These are phyloP conservation scores for Lepidium sativum DNA, from an alignment of 345 rosid genomes.

Conservation along the genomic window DNA sequence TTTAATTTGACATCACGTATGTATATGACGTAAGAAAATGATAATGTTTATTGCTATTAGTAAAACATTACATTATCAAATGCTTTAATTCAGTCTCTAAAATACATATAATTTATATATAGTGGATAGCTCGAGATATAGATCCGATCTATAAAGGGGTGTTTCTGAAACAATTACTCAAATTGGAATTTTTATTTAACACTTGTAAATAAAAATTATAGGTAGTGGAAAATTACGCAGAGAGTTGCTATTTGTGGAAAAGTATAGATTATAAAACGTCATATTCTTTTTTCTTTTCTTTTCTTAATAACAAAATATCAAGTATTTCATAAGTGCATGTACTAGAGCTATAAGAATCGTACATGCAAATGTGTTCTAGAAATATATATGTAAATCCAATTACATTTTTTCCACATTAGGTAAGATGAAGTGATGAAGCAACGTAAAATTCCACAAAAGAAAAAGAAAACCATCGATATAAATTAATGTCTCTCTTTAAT, in stretches of 20 bases:
- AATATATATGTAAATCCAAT: neutral
- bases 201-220: neutral
- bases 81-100: no score
- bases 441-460: neutral
- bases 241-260: neutral
- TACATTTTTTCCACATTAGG: neutral
- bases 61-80: no score
- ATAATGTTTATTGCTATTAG: no score
- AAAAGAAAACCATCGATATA: neutral
- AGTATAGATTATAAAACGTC: neutral
- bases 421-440: neutral
- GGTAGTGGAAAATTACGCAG: neutral
- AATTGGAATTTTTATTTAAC: neutral
- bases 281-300: neutral
- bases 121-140: neutral
- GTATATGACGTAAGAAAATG: no score
- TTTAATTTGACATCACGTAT: no score
- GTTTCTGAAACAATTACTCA: neutral
- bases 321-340: neutral
- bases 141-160: neutral
- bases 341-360: neutral
- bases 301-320: no score
- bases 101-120: neutral
- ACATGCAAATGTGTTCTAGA: neutral
- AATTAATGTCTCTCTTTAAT: neutral